Evolutionary conservation across 1,284 basidiomycete species (phyloP), one percentile per base, ranked within the genome.

Genomic region (Heterobasidion parviporum): DNA sequence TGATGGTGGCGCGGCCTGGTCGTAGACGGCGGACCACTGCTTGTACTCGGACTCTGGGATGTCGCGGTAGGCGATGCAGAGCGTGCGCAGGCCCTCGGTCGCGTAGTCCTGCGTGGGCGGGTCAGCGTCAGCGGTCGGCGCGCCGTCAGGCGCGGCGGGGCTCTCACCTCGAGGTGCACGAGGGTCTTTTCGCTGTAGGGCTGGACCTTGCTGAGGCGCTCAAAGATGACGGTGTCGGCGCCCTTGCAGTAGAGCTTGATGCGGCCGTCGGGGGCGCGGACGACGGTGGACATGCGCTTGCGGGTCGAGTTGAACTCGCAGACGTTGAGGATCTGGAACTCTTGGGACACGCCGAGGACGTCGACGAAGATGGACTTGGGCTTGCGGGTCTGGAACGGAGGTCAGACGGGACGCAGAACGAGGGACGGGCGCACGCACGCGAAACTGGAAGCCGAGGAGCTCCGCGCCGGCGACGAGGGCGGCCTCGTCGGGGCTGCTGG

Each of bases 281-380:
- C 84, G 57, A 99, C 74, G 1, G 94, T 95, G 18, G 95, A 98
- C 97, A 99, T 99, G 56, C 97, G 83, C 69, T 99, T 99, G 50
- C 96, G 82, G 1, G 94, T 93, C 50, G 93, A 97, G 70, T 98
- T 99, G 80, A 99, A 99, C 71, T 99, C 97, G 79, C 94, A 97
- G 50, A 99, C 89, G 66, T 99, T 98, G 56, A 99, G 75, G 54
- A 99, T 84, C 70, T 98, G 85, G 68, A 87, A 98, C 68, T 98
- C 94, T 57, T 83, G 78, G 6, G 79, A 73, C 55, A 76, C 70
- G 16, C 92, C 94, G 56, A 82, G 76, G 54, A 95, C 79, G 55
- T 90, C 86, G 59, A 98, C 82, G 67, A 92, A 98, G 4, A 95
- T 92, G 0, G 94, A 97, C 68, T 89, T 94, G 6, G 96, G 96